Conservation (phyloP, 345 rosid species). For the Dimocarpus longan region DNA sequence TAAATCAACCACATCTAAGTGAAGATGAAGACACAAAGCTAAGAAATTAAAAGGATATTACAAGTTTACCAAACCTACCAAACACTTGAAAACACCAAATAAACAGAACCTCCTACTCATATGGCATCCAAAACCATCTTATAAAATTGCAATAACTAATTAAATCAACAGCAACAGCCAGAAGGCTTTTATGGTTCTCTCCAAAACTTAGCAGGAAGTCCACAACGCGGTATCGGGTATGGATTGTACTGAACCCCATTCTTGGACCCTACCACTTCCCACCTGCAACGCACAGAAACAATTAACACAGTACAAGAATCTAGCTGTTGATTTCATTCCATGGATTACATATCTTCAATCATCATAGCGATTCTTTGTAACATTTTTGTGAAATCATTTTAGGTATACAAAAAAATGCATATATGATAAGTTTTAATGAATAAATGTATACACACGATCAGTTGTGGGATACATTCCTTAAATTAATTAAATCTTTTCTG, state of each 20-base stretch:
- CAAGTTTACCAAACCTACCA: background rate
- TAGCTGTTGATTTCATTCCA: background rate
- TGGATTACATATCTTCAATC: background rate
- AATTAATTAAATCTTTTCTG: no score
- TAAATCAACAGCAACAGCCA: background rate
- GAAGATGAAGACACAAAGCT: background rate
- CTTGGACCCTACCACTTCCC: slow-evolving; percentile 23
- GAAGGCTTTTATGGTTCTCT: slow-evolving; percentile 15
- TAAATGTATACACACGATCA: no score
- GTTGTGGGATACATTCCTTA: no score
- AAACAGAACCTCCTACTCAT: background rate
- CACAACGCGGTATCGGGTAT: slow-evolving; percentile 30
- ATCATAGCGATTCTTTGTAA: no score
- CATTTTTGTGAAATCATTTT: background rate
- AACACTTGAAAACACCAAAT: background rate
- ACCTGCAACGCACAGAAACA: slow-evolving; percentile 18
- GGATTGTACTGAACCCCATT: slow-evolving; percentile 30
- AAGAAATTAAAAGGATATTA: no score
- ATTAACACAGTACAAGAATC: background rate
- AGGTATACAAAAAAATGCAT: background rate
- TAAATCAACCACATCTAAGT: no score
- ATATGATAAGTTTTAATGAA: no score
- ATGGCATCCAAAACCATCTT: background rate
- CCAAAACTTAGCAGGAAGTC: slow-evolving; percentile 35
- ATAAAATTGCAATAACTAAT: background rate